A percentile compares a stretch with the other conserved stretches of the same genome.
phyloP scores from a whole-genome alignment of 2,329 filamentous ascomycete genomes.

The Didymellaceae sp. region DNA sequence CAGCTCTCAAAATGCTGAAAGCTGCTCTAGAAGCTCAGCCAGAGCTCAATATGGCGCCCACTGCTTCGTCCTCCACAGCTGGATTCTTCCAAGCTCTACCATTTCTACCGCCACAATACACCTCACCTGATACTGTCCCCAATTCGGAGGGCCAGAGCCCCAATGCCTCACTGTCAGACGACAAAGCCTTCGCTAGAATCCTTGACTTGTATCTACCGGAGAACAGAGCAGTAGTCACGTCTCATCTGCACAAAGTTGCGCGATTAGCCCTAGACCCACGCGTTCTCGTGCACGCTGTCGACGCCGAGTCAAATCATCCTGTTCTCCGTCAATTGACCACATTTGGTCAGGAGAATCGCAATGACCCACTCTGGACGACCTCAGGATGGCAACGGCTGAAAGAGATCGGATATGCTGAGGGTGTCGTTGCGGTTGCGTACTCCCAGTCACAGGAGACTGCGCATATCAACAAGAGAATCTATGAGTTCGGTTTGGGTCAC shows the following conservation, averaged over 20 bases:
- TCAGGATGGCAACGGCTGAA: constrained; percentile 72
- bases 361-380: constrained; percentile 66
- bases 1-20: constrained; percentile 6
- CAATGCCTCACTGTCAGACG: constrained; percentile 20
- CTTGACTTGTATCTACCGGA: constrained; percentile 33
- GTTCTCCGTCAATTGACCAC: constrained; percentile 66
- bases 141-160: neutral
- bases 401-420: constrained; percentile 63
- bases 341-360: constrained; percentile 62
- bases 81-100: constrained; percentile 44
- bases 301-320: constrained; percentile 70
- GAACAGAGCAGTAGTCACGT: constrained; percentile 15
- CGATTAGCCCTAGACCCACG: constrained; percentile 28
- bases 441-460: constrained; percentile 56
- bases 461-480: constrained; percentile 60
- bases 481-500: constrained; percentile 66
- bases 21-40: constrained; percentile 8
- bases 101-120: constrained; percentile 35
- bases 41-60: constrained; percentile 26
- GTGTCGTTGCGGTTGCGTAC: constrained; percentile 67
- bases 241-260: constrained; percentile 29
- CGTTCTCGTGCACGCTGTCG: constrained; percentile 36
- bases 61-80: constrained; percentile 34
- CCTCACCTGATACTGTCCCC: constrained; percentile 8
- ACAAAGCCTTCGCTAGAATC: constrained; percentile 31